Evolutionary conservation across 139 green algal species (phyloP).

Genomic region (Ulvella scutata): DNA sequence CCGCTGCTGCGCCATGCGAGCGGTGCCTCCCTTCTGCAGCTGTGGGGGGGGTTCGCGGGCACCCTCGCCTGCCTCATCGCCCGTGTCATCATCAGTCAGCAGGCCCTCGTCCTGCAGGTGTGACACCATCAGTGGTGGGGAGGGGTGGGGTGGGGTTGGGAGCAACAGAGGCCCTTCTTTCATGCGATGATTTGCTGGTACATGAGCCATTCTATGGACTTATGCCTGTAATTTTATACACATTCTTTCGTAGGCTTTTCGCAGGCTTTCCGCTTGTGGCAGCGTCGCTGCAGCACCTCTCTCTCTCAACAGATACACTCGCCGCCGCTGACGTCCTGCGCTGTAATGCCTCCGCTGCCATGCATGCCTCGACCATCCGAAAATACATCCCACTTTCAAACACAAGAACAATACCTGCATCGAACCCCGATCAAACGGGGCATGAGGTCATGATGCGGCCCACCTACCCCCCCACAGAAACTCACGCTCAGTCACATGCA

Average conservation of each 20-base stretch:
- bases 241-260: too few species aligned
- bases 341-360: too few species aligned
- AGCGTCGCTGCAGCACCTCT: too few species aligned
- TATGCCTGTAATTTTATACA: too few species aligned
- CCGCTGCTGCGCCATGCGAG: neutral
- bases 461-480: neutral
- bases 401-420: neutral
- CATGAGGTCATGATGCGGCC: constrained; percentile 7
- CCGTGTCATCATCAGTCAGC: constrained; percentile 4
- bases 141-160: too few species aligned
- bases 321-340: too few species aligned
- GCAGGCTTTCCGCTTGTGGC: too few species aligned
- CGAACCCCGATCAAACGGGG: neutral
- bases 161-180: too few species aligned
- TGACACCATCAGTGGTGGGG: neutral
- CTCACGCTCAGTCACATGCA: neutral
- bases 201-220: too few species aligned
- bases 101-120: neutral
- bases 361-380: constrained; percentile 6
- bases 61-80: neutral
- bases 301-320: too few species aligned
- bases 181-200: too few species aligned
- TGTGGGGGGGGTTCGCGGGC: too few species aligned
- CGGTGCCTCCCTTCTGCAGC: neutral
- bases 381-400: constrained; percentile 30